Conservation (phyloP, 306 rosid species). For the Sesbania bispinosa region DNA sequence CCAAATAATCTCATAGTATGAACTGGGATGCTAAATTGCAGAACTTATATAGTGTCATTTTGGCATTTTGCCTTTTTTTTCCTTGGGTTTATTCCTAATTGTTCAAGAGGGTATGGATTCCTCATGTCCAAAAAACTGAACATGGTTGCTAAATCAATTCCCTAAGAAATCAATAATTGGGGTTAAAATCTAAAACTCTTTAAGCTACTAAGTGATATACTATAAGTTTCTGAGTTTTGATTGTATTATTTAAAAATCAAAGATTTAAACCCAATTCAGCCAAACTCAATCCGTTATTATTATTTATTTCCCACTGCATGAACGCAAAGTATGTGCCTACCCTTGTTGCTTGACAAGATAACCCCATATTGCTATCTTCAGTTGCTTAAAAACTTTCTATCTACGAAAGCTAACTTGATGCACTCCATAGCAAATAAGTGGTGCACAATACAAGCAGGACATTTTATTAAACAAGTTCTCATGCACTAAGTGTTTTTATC, state of each 20-base stretch:
- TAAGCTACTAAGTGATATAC: too few relatives aligned
- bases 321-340: background rate
- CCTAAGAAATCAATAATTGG: background rate
- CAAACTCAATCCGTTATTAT: too few relatives aligned
- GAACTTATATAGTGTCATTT: too few relatives aligned
- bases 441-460: background rate
- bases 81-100: too few relatives aligned
- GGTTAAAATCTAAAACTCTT: too few relatives aligned
- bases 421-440: background rate
- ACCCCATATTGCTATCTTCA: background rate
- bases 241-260: background rate
- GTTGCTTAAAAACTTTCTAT: background rate
- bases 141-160: background rate
- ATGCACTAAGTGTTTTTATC: too few relatives aligned
- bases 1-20: background rate
- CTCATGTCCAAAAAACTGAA: too few relatives aligned
- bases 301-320: constrained; percentile 31
- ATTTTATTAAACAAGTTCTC: too few relatives aligned
- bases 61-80: too few relatives aligned
- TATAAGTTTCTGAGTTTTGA: background rate
- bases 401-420: background rate
- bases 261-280: background rate
- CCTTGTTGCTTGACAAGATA: background rate
- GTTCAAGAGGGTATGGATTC: too few relatives aligned
- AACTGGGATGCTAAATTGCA: background rate